These are phyloP conservation scores for Pseudogymnoascus sp. DNA, from an alignment of 2,329 filamentous ascomycete species.

Conservation along the genomic window DNA sequence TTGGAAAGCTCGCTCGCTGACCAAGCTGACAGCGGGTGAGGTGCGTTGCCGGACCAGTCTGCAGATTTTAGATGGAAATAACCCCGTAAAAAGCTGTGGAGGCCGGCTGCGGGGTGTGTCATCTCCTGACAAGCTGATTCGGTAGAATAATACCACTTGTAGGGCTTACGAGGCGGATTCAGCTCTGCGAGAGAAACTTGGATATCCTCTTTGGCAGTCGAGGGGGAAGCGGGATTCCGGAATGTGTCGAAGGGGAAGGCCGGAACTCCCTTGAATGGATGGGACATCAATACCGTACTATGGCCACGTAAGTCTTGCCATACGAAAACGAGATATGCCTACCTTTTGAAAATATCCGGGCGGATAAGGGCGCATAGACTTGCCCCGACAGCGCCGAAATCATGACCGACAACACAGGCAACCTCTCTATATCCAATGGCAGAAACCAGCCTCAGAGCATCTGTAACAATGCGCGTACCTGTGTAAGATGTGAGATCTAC, in stretches of 20 bases:
- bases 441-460: conserved; percentile 54
- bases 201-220: conserved; percentile 36
- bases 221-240: conserved; percentile 22
- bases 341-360: conserved; percentile 55
- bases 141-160: conserved; percentile 60
- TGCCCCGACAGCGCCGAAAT: conserved; percentile 57
- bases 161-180: conserved; percentile 54
- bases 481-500: conserved; percentile 51
- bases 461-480: conserved; percentile 52
- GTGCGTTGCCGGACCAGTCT: conserved; percentile 47
- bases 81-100: conserved; percentile 55
- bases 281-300: conserved; percentile 53
- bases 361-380: conserved; percentile 53
- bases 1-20: conserved; percentile 48
- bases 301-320: neutral
- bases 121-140: conserved; percentile 40
- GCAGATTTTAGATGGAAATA: conserved; percentile 64
- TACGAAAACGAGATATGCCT: neutral
- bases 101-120: conserved; percentile 41
- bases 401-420: conserved; percentile 56
- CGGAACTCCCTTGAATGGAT: conserved; percentile 52
- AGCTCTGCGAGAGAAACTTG: conserved; percentile 48
- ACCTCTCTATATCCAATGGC: conserved; percentile 53
- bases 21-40: conserved; percentile 48
- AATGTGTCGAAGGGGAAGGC: conserved; percentile 41